Percentiles rank a stretch among this genome's conserved stretches.
Evolutionary conservation across 495 filamentous ascomycete genomes (phyloP).

Genomic region (Pseudomonodictys pantanalensis): DNA sequence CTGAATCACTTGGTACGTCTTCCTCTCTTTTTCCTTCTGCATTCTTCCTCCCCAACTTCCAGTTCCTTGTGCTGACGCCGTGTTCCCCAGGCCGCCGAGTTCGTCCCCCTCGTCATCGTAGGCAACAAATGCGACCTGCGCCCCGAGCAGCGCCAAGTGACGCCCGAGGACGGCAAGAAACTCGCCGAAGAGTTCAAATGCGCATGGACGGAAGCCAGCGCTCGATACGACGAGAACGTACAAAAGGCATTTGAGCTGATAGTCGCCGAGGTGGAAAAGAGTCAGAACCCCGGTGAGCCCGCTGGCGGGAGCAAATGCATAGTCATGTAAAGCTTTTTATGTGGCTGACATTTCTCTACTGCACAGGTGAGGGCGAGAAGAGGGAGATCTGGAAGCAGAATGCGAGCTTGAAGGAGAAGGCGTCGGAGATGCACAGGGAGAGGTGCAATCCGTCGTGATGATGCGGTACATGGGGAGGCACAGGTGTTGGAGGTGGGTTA

Average conservation of each 20-base stretch:
- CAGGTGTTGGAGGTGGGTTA: background rate
- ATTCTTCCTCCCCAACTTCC: conserved; percentile 6
- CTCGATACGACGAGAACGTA: conserved; percentile 91
- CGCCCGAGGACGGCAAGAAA: conserved; percentile 73
- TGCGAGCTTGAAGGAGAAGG: background rate
- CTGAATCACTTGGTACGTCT: conserved; percentile 81
- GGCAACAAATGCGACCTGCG: conserved; percentile 97
- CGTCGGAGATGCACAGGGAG: too few species aligned
- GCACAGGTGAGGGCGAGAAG: background rate
- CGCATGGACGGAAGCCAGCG: conserved; percentile 91
- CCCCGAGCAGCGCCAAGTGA: conserved; percentile 87
- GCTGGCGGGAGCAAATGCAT: conserved; percentile 73
- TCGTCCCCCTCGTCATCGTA: conserved; percentile 88
- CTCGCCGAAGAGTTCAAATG: conserved; percentile 84
- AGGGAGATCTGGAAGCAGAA: background rate
- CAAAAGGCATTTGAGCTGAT: conserved; percentile 88
- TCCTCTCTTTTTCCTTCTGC: background rate
- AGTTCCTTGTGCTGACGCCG: background rate
- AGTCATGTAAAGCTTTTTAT: conserved; percentile 80
- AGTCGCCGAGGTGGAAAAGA: conserved; percentile 92
- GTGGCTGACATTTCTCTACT: background rate
- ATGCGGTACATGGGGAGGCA: too few species aligned
- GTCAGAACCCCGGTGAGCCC: conserved; percentile 83
- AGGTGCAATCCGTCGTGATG: background rate
- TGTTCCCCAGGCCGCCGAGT: conserved; percentile 71